Base-by-base conservation (phyloP, 129 eudicot species). In the Logfia minima region DNA sequence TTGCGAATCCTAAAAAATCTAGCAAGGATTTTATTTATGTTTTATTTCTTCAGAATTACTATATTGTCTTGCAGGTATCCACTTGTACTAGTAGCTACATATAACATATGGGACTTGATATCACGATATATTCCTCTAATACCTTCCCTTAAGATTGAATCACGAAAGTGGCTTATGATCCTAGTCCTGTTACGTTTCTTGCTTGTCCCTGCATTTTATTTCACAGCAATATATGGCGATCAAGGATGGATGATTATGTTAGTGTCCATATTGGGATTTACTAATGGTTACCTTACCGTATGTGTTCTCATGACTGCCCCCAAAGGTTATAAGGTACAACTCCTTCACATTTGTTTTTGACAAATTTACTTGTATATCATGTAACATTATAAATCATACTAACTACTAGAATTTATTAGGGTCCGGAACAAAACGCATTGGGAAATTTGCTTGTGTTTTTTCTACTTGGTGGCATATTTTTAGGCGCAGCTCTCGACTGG, bases 401-500 rank as follows among this genome's bases (percentile, higher is more conserved):
- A 35, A 9, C 45, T 8, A 14, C 3, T 19, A 8, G 52, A 32
- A 39, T 28, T 51, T 86, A 75, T 52, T 69, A 92, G 92, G 98
- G 92, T 7, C 96, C 93, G 26, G 96, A 92, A 86, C 90, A 90
- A 77, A 90, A 92, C 53, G 93, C 98, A 63, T 43, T 88, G 80
- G 96, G 93, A n/a, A 88, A 90, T 78, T 52, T 90, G 82, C 82
- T 92, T 28, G 90, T 89, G 52, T 31, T 85, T 43, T 90, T 82
- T 61, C 76, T 88, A 52, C 69, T 90, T 5, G 90, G 85, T 0
- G 93, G 98, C 66, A 83, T 92, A 77, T 85, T 79, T 82, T 75
- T 87, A n/a, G 93, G 93, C 1, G 87, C 85, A 2, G 69, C 79
- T 64, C 88, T 88, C 9, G 90, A 88, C 74, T 92, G 98, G 98